Conservation (phyloP, 2,329 filamentous ascomycete species). For the Talaromyces pinophilus region DNA sequence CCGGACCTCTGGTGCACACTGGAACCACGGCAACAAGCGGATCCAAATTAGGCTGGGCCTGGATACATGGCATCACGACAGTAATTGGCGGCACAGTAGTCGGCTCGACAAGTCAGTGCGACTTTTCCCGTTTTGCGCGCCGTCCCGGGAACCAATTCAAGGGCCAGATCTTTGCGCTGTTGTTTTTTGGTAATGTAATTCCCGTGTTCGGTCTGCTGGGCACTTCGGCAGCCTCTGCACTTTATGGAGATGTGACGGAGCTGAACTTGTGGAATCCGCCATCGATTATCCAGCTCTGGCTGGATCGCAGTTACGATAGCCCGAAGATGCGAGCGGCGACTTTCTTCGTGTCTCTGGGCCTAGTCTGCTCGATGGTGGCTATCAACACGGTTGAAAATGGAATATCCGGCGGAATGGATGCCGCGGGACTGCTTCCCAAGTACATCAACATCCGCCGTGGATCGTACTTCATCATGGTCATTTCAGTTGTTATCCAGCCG, state of each 20-base stretch:
- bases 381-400: slow-evolving; percentile 53
- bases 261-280: slow-evolving; percentile 46
- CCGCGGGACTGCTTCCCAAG: slow-evolving; percentile 54
- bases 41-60: slow-evolving; percentile 39
- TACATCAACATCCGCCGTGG: slow-evolving; percentile 61
- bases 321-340: slow-evolving; percentile 44
- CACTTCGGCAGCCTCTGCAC: slow-evolving; percentile 33
- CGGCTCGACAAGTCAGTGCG: slow-evolving; percentile 49
- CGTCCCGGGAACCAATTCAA: slow-evolving; percentile 45
- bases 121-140: slow-evolving; percentile 49
- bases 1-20: slow-evolving; percentile 32
- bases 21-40: too few relatives aligned
- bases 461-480: slow-evolving; percentile 45
- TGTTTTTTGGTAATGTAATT: slow-evolving; percentile 44
- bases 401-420: slow-evolving; percentile 57
- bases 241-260: slow-evolving; percentile 36
- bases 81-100: slow-evolving; percentile 49
- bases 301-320: slow-evolving; percentile 34
- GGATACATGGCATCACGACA: slow-evolving; percentile 44
- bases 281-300: slow-evolving; percentile 42
- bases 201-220: slow-evolving; percentile 45
- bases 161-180: slow-evolving; percentile 43
- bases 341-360: slow-evolving; percentile 50
- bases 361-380: slow-evolving; percentile 50
- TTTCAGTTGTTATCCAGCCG: slow-evolving; percentile 51